phyloP scores from a whole-genome alignment of 805 yeast genomes.

The Yarrowia bubula region DNA sequence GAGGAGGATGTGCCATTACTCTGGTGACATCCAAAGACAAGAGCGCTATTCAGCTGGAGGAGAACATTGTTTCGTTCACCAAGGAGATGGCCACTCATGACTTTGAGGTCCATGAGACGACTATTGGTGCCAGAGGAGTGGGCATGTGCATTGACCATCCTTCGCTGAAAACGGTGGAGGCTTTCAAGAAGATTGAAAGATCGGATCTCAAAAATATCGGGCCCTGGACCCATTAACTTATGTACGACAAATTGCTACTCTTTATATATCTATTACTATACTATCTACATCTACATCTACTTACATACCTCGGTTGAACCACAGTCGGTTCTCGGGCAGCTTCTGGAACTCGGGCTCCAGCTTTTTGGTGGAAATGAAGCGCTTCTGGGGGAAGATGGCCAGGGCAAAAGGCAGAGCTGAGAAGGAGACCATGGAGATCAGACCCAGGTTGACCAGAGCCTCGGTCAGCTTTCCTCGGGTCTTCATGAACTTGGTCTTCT shows the following conservation, averaged over 20 bases:
- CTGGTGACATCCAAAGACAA: conserved; percentile 50
- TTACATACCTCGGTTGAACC: conserved; percentile 92
- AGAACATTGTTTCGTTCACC: conserved; percentile 37
- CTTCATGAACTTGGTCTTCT: conserved; percentile 58
- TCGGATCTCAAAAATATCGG: conserved; percentile 21
- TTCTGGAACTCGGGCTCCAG: conserved; percentile 66
- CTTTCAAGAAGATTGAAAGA: conserved; percentile 6
- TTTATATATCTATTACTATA: background rate
- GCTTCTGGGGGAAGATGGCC: conserved; percentile 92
- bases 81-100: conserved; percentile 42
- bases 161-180: conserved; percentile 9
- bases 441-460: conserved; percentile 74
- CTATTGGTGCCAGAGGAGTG: conserved; percentile 87
- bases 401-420: conserved; percentile 90
- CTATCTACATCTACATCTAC: conserved; percentile 40
- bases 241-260: background rate
- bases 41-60: conserved; percentile 33
- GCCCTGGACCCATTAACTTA: conserved; percentile 17
- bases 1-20: conserved; percentile 98
- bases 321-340: conserved; percentile 59
- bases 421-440: conserved; percentile 81
- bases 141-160: conserved; percentile 37
- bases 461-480: conserved; percentile 66
- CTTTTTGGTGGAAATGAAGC: conserved; percentile 53
- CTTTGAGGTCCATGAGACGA: conserved; percentile 73